Percentiles rank a stretch among this genome's conserved stretches.
These are phyloP conservation scores for Lipomyces japonicus DNA, from an alignment of 805 yeast species.

Conservation along the genomic window DNA sequence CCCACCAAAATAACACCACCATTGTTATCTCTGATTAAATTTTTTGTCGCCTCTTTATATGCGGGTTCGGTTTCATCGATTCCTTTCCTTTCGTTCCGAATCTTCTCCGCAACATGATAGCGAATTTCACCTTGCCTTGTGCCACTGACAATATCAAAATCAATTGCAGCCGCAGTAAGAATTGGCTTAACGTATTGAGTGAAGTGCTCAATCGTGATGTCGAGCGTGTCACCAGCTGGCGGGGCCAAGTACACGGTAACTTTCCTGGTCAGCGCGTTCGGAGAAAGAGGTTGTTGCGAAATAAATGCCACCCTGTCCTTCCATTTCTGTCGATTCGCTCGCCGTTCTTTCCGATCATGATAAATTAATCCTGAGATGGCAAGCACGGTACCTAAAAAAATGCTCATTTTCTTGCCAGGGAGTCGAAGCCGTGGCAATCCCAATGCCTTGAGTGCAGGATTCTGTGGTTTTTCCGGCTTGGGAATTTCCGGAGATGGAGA, in stretches of 20 bases:
- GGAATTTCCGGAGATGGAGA: constrained; percentile 7
- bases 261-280: constrained; percentile 57
- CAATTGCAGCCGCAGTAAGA: constrained; percentile 76
- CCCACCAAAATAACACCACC: constrained; percentile 94
- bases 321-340: constrained; percentile 59
- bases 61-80: constrained; percentile 33
- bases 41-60: constrained; percentile 25
- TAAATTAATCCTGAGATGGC: constrained; percentile 67
- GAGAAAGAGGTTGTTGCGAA: constrained; percentile 47
- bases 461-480: no score
- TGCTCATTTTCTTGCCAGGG: constrained; percentile 91
- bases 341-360: constrained; percentile 76
- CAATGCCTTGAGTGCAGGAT: constrained; percentile 81
- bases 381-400: constrained; percentile 73
- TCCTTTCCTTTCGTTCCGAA: constrained; percentile 63
- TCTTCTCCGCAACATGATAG: constrained; percentile 70
- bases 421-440: constrained; percentile 74
- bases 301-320: constrained; percentile 54
- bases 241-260: constrained; percentile 85
- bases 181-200: constrained; percentile 81
- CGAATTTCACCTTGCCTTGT: constrained; percentile 88
- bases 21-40: constrained; percentile 41
- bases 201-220: constrained; percentile 67
- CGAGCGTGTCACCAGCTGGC: constrained; percentile 91
- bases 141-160: constrained; percentile 72